These are phyloP conservation scores for Senna siamea DNA, from an alignment of 306 rosid species.

Conservation along the genomic window DNA sequence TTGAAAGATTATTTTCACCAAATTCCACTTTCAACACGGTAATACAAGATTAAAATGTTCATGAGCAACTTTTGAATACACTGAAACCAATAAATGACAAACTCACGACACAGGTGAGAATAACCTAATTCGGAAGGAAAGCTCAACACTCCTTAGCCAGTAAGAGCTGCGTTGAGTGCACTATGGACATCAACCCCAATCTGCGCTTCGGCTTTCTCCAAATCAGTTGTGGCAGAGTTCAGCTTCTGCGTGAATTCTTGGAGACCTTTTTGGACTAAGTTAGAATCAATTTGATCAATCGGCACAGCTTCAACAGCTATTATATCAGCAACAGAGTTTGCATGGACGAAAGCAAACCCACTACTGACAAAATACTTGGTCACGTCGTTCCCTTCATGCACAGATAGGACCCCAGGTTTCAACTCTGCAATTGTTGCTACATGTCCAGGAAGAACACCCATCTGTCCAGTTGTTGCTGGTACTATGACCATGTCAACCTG, in stretches of 20 bases:
- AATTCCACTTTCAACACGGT: slow-evolving; percentile 51
- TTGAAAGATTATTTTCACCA: slow-evolving; percentile 55
- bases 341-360: slow-evolving; percentile 92
- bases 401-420: slow-evolving; percentile 89
- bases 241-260: slow-evolving; percentile 94
- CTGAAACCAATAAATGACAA: slow-evolving; percentile 43
- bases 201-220: slow-evolving; percentile 99
- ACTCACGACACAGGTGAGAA: slow-evolving; percentile 36
- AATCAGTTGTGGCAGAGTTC: slow-evolving; percentile 83
- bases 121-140: slow-evolving; percentile 30
- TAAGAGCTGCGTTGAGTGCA: slow-evolving; percentile 77
- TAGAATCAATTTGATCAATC: slow-evolving; percentile 68
- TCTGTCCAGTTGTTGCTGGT: slow-evolving; percentile 94
- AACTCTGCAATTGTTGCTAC: slow-evolving; percentile 96
- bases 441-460: slow-evolving; percentile 99
- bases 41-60: slow-evolving; percentile 42
- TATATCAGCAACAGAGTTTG: slow-evolving; percentile 82
- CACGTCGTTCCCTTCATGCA: slow-evolving; percentile 78
- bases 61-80: slow-evolving; percentile 51
- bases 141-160: slow-evolving; percentile 59
- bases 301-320: slow-evolving; percentile 94
- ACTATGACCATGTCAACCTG: slow-evolving; percentile 97
- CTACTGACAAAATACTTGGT: slow-evolving; percentile 89
- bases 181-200: slow-evolving; percentile 94
- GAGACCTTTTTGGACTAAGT: slow-evolving; percentile 90